Percentiles rank a stretch among this genome's conserved stretches.
These are phyloP conservation scores for Ogataea pignaliae DNA, from an alignment of 805 yeast species.

Conservation along the genomic window DNA sequence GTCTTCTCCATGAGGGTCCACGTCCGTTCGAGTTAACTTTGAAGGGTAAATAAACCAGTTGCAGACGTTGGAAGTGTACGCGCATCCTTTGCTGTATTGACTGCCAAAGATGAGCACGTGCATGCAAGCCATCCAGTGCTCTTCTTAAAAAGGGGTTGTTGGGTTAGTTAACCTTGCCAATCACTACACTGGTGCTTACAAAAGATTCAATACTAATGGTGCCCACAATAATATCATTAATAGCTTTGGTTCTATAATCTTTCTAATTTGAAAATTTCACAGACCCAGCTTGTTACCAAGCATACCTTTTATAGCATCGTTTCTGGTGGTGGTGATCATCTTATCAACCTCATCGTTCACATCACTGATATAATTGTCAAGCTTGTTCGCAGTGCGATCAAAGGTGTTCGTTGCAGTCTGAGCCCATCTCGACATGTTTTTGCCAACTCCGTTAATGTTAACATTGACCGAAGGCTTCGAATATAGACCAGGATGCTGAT, in stretches of 20 bases:
- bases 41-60: neutral
- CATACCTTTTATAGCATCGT: conserved; percentile 27
- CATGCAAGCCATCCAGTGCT: too few species aligned
- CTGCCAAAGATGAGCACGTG: too few species aligned
- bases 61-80: neutral
- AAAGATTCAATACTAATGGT: too few species aligned
- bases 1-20: too few species aligned
- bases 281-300: conserved; percentile 20
- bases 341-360: conserved; percentile 30
- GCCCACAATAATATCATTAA: too few species aligned
- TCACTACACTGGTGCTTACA: too few species aligned
- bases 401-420: conserved; percentile 18
- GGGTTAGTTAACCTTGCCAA: too few species aligned
- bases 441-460: conserved; percentile 9
- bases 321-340: conserved; percentile 24
- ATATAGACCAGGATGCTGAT: conserved; percentile 23
- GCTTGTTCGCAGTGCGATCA: conserved; percentile 21
- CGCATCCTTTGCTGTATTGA: too few species aligned
- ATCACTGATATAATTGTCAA: conserved; percentile 24
- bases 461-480: conserved; percentile 16
- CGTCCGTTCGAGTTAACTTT: neutral
- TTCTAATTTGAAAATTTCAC: neutral
- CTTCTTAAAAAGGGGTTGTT: too few species aligned
- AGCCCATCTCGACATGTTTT: conserved; percentile 16
- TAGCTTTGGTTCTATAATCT: too few species aligned